Evolutionary conservation across 202 grass and related monocot genomes (phyloP).

Genomic region (Setaria italica): DNA sequence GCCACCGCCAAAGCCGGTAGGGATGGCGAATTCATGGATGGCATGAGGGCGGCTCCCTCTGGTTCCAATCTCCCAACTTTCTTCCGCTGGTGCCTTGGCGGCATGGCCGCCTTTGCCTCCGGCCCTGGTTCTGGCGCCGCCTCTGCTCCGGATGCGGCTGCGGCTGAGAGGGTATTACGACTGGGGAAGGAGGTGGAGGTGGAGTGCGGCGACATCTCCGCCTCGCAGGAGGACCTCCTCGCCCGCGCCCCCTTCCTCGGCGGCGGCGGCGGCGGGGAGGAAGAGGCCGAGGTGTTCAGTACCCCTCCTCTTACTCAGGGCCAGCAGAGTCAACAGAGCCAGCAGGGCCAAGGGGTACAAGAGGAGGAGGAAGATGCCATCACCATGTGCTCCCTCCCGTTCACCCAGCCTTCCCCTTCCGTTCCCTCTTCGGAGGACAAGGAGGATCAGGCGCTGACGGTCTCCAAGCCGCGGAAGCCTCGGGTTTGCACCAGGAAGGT

Average conservation of each 20-base stretch:
- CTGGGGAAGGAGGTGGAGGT: not conserved
- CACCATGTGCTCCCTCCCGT: slow-evolving; percentile 40
- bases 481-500: slow-evolving; percentile 48
- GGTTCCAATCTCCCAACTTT: not conserved
- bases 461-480: not conserved
- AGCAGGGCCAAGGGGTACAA: not conserved
- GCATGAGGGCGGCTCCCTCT: not conserved
- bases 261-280: not conserved
- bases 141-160: not conserved
- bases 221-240: slow-evolving; percentile 32
- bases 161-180: not conserved
- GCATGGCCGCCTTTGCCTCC: not conserved
- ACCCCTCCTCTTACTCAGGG: slow-evolving; percentile 21
- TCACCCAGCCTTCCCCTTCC: not conserved
- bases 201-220: slow-evolving; percentile 11
- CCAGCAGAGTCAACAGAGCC: not conserved
- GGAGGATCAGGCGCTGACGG: not conserved
- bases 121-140: not conserved
- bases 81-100: slow-evolving; percentile 3
- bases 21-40: not conserved
- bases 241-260: not conserved
- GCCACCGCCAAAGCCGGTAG: not conserved
- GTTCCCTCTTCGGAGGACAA: not conserved
- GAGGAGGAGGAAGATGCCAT: not conserved
- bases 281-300: slow-evolving; percentile 30